Conservation (phyloP, 2,329 filamentous ascomycete species). For the Botrytis tulipae region DNA sequence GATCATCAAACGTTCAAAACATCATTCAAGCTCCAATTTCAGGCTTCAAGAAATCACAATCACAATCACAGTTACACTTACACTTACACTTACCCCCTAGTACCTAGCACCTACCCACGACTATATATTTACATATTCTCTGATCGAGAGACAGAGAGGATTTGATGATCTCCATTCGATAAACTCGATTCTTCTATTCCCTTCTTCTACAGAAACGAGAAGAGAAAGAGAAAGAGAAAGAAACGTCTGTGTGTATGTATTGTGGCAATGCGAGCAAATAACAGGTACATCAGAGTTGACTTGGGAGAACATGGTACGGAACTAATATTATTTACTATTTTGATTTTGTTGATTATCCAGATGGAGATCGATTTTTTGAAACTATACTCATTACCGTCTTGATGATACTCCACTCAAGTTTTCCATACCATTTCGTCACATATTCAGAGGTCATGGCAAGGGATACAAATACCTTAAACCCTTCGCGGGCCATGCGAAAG, state of each 20-base stretch:
- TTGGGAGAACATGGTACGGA: too few species aligned
- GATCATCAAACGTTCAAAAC: too few species aligned
- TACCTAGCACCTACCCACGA: too few species aligned
- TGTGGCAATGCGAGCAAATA: neutral
- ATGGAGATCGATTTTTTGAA: neutral
- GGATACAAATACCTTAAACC: neutral
- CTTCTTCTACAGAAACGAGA: too few species aligned
- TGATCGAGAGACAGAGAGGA: too few species aligned
- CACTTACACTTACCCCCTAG: too few species aligned
- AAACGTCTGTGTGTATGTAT: accelerated
- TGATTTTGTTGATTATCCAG: neutral
- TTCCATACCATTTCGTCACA: neutral
- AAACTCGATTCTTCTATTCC: too few species aligned
- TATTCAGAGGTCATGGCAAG: neutral
- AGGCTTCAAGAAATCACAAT: too few species aligned
- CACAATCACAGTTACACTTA: too few species aligned
- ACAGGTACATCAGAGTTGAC: neutral
- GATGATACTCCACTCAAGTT: neutral
- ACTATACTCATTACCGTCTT: neutral
- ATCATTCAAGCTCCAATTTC: too few species aligned
- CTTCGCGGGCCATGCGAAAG: neutral
- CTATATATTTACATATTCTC: too few species aligned
- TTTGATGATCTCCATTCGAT: too few species aligned
- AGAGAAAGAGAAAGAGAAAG: neutral
- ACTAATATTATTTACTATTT: neutral